These are phyloP conservation scores for Aspergillus melleus DNA, from an alignment of 2,329 filamentous ascomycete genomes.

Conservation along the genomic window DNA sequence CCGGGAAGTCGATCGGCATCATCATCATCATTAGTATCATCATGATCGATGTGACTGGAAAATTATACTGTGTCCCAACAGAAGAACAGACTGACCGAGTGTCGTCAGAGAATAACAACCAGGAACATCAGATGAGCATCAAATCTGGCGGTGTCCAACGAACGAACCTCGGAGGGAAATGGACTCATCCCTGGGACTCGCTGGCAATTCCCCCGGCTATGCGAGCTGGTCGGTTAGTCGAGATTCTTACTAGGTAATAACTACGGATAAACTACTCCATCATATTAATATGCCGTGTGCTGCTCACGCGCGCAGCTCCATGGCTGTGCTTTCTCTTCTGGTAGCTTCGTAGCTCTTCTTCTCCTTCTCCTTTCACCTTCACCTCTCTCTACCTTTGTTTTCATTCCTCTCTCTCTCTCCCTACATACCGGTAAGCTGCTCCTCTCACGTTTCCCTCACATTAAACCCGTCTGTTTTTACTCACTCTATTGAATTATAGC, in stretches of 20 bases:
- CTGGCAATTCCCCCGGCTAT: not conserved
- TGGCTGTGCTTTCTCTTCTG: not conserved
- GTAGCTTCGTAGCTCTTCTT: not conserved
- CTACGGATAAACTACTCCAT: not conserved
- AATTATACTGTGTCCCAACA: not conserved
- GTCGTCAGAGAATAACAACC: not conserved
- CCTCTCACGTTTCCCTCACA: not conserved
- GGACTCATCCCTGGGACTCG: conserved; percentile 18
- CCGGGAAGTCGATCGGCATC: not conserved
- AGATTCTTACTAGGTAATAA: no score
- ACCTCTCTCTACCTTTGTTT: no score
- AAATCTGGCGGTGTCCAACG: not conserved
- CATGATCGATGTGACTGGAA: no score
- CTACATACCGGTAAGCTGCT: not conserved
- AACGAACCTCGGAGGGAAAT: conserved; percentile 26
- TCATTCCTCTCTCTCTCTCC: no score
- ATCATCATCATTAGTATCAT: no score
- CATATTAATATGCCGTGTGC: not conserved
- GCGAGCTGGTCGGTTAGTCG: not conserved
- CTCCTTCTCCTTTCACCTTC: not conserved
- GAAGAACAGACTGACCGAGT: not conserved
- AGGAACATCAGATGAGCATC: not conserved
- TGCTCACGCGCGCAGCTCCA: not conserved
- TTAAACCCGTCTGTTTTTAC: not conserved
- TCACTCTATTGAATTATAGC: not conserved